Evolutionary conservation across 2,329 filamentous ascomycete genomes (phyloP).

Genomic region (Mycosphaerella sp.): DNA sequence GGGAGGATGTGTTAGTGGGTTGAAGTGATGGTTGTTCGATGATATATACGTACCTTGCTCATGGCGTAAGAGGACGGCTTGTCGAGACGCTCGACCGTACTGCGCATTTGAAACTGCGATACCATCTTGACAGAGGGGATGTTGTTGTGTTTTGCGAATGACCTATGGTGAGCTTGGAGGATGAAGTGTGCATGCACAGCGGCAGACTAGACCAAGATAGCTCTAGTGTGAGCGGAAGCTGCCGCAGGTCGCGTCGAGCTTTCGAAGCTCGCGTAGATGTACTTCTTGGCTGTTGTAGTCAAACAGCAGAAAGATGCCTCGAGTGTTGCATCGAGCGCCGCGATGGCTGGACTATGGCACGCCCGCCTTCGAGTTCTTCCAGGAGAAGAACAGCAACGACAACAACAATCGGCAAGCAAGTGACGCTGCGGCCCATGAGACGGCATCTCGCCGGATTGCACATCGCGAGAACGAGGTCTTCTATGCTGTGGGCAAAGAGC

Average conservation of each 20-base stretch:
- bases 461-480: slow-evolving; percentile 82
- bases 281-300: too few relatives aligned
- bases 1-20: neutral
- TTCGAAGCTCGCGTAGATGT: too few relatives aligned
- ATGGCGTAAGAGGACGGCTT: slow-evolving; percentile 91
- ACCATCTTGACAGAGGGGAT: slow-evolving; percentile 39
- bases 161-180: neutral
- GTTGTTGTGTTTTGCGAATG: neutral
- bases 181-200: neutral
- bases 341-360: slow-evolving; percentile 76
- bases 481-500: slow-evolving; percentile 78
- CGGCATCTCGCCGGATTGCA: slow-evolving; percentile 58
- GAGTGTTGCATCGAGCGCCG: slow-evolving; percentile 77
- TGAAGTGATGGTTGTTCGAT: slow-evolving; percentile 3
- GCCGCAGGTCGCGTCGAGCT: too few relatives aligned
- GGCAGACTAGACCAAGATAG: neutral
- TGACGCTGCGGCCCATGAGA: slow-evolving; percentile 33
- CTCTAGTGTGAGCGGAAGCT: too few relatives aligned
- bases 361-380: slow-evolving; percentile 73
- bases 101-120: slow-evolving; percentile 42
- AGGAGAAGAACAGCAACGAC: slow-evolving; percentile 21
- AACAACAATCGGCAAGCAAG: slow-evolving; percentile 8
- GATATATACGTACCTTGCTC: slow-evolving; percentile 59
- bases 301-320: slow-evolving; percentile 58
- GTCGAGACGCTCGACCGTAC: slow-evolving; percentile 86